Evolutionary conservation across 1,284 basidiomycete species (phyloP), one percentile per base, ranked within the genome.

Genomic region (Pseudozyma tsukubaensis): DNA sequence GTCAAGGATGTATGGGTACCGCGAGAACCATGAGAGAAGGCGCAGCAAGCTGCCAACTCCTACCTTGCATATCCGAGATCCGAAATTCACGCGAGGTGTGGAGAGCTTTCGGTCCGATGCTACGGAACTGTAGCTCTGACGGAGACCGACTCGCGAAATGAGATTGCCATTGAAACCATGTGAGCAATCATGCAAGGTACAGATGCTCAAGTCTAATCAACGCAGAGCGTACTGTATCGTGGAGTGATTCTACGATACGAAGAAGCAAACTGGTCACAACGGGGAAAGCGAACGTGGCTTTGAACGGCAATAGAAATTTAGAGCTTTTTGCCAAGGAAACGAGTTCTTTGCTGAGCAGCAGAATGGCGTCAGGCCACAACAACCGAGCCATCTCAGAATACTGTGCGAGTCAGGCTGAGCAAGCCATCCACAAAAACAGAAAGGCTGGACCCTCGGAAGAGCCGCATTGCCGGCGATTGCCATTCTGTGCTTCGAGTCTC

Each of bases 51-150:
- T 37, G 4, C 24, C 11, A 6, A 47, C 24, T 48, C 29, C 29
- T 48, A n/a, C 6, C 11, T 32, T 50, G 54, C 58, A 49, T 32
- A 44, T 61, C 64, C 64, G 64, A 60, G 40, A 34, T 44, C 52
- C 52, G 52, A 54, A 36, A 40, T 57, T 44, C 14, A 24, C 50
- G 16, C 18, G 3, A 24, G 24, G 16, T 42, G 52, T 44, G 52
- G 52, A 44, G 42, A 32, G 10, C 32, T 54, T 13, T 45, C 21
- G 11, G 16, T 32, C 42, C 24, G 24, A 29, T 3, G 24, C 24
- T 29, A 29, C 3, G 24, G 6, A 6, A 29, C 6, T 6, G 24
- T 29, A 6, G 24, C 6, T 29, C 24, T 6, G 24, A 29, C 6
- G 24, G 24, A 29, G 24, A 6, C 24, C 24, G 24, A 29, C 3